Evolutionary conservation across 176 grass and related monocot species (phyloP).

Genomic region (Triticum timopheevii): DNA sequence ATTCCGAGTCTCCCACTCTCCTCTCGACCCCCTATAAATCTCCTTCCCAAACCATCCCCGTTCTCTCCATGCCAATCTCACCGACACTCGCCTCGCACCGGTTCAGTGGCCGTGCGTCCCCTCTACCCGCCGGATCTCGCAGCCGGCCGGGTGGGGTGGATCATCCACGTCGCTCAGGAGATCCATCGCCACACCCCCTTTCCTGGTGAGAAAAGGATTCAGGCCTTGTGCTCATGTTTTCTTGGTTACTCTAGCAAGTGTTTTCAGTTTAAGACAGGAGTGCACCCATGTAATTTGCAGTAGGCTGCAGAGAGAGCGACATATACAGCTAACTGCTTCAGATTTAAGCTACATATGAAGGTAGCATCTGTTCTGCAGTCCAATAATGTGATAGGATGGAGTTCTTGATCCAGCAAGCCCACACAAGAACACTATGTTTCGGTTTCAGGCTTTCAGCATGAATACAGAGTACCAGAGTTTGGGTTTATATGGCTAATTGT

Average conservation of each 20-base stretch:
- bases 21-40: conserved; percentile 17
- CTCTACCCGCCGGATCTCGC: no score
- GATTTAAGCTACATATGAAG: not conserved
- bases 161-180: not conserved
- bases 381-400: no score
- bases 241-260: not conserved
- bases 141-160: no score
- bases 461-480: not conserved
- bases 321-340: not conserved
- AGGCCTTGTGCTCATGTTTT: not conserved
- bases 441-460: not conserved
- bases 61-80: not conserved
- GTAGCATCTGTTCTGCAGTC: not conserved
- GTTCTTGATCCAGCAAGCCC: no score
- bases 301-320: not conserved
- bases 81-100: not conserved
- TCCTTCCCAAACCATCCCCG: not conserved
- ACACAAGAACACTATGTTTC: not conserved
- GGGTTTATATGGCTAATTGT: not conserved
- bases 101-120: no score
- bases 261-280: not conserved
- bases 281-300: not conserved
- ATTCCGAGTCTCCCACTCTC: not conserved
- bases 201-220: not conserved
- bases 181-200: not conserved